Conservation (phyloP, 805 yeast species). For the Metschnikowia cubensis region DNA sequence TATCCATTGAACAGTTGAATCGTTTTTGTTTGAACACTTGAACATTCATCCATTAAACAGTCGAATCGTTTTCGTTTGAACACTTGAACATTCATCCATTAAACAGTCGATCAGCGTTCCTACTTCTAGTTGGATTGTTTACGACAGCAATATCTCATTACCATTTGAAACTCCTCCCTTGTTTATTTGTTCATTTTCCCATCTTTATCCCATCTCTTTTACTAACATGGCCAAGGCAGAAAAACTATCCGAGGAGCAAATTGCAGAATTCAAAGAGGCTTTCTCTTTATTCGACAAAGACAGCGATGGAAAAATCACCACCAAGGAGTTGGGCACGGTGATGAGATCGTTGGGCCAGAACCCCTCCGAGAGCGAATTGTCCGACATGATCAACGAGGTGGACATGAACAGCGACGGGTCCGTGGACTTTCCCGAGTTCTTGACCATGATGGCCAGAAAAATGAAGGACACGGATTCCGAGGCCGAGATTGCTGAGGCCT, state of each 20-base stretch:
- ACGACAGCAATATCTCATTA: too few species aligned
- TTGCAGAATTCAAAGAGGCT: conserved; percentile 96
- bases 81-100: too few species aligned
- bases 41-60: too few species aligned
- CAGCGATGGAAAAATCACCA: conserved; percentile 94
- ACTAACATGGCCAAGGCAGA: conserved; percentile 54
- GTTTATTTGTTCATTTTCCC: too few species aligned
- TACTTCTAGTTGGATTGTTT: too few species aligned
- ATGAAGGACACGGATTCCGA: conserved; percentile 96
- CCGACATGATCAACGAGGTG: conserved; percentile 95
- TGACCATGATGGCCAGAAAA: conserved; percentile 49
- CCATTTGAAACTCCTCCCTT: too few species aligned
- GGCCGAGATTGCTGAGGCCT: conserved; percentile 95
- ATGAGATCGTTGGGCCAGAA: conserved; percentile 99
- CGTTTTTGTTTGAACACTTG: too few species aligned
- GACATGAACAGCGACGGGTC: conserved; percentile 92
- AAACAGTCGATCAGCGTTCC: too few species aligned
- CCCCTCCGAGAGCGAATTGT: conserved; percentile 92
- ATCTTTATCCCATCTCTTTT: neutral
- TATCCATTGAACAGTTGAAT: too few species aligned
- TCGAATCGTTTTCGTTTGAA: too few species aligned
- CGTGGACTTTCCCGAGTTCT: conserved; percentile 46
- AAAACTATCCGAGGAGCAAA: conserved; percentile 91
- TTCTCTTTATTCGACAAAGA: conserved; percentile 95
- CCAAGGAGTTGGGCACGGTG: conserved; percentile 93